Conservation (phyloP, 73 alveolate genomes). For the Tetrahymena borealis region DNA sequence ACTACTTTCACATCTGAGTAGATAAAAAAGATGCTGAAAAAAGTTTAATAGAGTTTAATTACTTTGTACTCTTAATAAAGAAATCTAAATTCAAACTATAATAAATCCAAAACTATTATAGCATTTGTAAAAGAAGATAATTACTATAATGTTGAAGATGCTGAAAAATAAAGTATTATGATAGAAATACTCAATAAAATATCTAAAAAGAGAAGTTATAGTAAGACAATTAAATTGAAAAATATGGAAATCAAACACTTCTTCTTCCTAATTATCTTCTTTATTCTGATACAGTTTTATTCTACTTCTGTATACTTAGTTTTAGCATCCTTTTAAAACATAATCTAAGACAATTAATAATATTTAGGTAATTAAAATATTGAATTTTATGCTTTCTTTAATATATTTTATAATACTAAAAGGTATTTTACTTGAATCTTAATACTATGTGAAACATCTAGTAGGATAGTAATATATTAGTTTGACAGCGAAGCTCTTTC, state of each 20-base stretch:
- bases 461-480: background rate
- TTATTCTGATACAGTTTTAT: background rate
- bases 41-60: background rate
- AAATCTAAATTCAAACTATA: background rate
- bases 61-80: background rate
- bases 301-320: background rate
- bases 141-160: no score
- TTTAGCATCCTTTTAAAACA: no score
- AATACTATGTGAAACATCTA: background rate
- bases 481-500: background rate
- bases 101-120: no score
- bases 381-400: no score
- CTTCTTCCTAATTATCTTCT: background rate
- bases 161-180: no score
- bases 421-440: background rate
- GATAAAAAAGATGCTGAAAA: background rate
- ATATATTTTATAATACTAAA: background rate
- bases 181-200: no score
- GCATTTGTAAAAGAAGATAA: no score
- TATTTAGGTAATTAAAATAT: no score
- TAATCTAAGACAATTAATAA: no score
- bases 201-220: background rate
- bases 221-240: background rate
- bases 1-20: background rate
- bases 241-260: background rate